Base-by-base conservation (phyloP, 2,329 filamentous ascomycete genomes). In the Neofusicoccum sp. region DNA sequence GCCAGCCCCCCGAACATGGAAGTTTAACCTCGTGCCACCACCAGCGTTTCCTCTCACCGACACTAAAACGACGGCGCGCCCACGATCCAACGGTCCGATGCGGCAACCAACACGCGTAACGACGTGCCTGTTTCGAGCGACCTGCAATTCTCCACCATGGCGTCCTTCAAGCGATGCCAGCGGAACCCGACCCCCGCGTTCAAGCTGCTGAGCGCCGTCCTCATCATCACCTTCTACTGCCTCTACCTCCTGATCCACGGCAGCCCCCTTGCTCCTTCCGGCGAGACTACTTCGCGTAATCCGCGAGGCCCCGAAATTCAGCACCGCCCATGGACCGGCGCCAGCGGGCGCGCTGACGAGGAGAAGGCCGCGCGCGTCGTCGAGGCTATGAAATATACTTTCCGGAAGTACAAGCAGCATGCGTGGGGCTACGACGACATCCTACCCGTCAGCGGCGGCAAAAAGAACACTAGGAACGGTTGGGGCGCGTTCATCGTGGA, bases 401-500 rank as follows among this genome's bases (percentile, higher is more conserved):
- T 77, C 50, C 71, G 70, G 68, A 75, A 73, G 60, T 79, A 79
- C 64, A 69, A 69, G 56, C 67, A 76, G 65, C 68, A 72, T 56
- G 76, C 77, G 3, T 79, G 77, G 77, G 77, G 77, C 6, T 70
- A 67, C 48, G 77, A 79, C 64, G 76, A 77, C 29, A 73, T 79
- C 16, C 52, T 70, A 54, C 77, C 77, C 33, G 75, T 79, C 6
- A 73, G 73, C 28, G 77, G 77, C 6, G 71, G 69, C 3, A 70
- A 69, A 44, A 70, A 67, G 28, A 73, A 71, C 48, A 75, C 69
- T 6, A 69, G 75, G 39, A 78, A 78, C 66, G 77, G 77, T 14
- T 79, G 77, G 77, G 77, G 77, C 6, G 77, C 75, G 5, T 78
- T 78, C 66, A 78, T 79, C 16, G 76, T 79, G 3, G 77, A 79